Evolutionary conservation across 352 stramenopile species (phyloP), one percentile per base, ranked within the genome.

Genomic region (Aphanomyces cochlioides): DNA sequence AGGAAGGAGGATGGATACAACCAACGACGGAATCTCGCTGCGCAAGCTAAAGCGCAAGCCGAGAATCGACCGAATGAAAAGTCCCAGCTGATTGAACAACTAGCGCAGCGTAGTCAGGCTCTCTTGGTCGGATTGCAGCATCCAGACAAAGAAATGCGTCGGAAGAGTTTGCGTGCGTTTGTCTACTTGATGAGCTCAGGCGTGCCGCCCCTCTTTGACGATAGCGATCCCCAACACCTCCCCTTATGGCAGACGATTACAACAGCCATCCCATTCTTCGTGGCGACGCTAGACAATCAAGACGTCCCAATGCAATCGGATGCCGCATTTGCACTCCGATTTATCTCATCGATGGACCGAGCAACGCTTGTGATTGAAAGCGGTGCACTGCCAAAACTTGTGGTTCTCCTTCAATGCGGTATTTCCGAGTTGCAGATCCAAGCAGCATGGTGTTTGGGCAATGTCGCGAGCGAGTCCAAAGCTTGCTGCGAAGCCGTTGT

Each of bases 311-410:
- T 92, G 56, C 87, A 95, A 67, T 92, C 85, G 77, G 87, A 95
- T 76, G 85, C 87, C 7, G 87, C 87, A 40, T 95, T 95, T 65
- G 85, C 87, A 48, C 73, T 95, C 66, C 84, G 87, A 40, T 95
- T 95, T 71, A 93, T 95, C 64, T 82, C 87, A 67, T 95, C 87
- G 41, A 95, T 95, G 87, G 87, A 95, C 75, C 92, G 92, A 73
- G 84, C 87, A 17, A 77, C 56, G 56, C 56, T 84, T 17, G 83
- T 95, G n/a, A 83, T 95, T 53, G 74, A 89, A 61, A 76, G 80
- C 0, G 87, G 87, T 39, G 85, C 83, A 0, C 80, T 93, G 21
- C 85, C 85, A 0, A 85, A 90, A 66, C 79, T 95, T 47, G 85
- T 93, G 50, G 79, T 92, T 70, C 76, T 95, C 21, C 91, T 95